phyloP scores from a whole-genome alignment of 345 rosid genomes.

The Eucalyptus albens region DNA sequence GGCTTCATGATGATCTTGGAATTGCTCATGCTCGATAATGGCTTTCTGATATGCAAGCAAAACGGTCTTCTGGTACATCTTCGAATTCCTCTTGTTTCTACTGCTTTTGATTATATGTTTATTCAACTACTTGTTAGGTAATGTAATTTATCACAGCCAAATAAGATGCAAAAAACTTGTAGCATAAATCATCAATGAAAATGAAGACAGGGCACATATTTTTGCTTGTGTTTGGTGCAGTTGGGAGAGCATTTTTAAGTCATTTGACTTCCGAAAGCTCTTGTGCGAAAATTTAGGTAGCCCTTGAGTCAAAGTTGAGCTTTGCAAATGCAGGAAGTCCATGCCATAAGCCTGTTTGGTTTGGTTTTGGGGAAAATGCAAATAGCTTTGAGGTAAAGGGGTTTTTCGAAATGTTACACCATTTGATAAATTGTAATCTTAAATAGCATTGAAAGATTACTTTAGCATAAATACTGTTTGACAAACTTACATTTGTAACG shows the following conservation, averaged over 20 bases:
- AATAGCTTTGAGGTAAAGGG: fast-evolving
- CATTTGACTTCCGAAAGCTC: neutral
- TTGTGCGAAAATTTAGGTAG: neutral
- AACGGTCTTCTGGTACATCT: neutral
- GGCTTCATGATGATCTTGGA: neutral
- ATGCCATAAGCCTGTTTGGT: too few relatives aligned
- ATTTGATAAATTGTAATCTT: too few relatives aligned
- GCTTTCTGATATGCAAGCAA: neutral
- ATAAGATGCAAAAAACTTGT: neutral
- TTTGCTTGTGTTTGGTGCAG: neutral
- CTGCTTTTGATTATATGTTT: neutral
- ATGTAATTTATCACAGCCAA: neutral
- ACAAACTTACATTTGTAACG: too few relatives aligned
- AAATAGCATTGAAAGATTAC: too few relatives aligned
- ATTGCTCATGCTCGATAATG: neutral
- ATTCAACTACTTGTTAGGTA: neutral
- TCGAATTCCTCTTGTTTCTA: neutral
- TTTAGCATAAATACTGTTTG: too few relatives aligned
- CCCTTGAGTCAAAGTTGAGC: neutral
- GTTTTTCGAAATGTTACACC: too few relatives aligned
- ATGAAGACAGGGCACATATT: neutral
- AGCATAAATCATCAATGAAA: neutral
- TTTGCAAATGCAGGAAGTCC: neutral
- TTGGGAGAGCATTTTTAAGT: neutral
- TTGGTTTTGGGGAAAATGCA: too few relatives aligned